Percentiles rank a stretch among this genome's conserved stretches.
Evolutionary conservation across 495 filamentous ascomycete genomes (phyloP).

Genomic region (Parathielavia hyrcaniae): DNA sequence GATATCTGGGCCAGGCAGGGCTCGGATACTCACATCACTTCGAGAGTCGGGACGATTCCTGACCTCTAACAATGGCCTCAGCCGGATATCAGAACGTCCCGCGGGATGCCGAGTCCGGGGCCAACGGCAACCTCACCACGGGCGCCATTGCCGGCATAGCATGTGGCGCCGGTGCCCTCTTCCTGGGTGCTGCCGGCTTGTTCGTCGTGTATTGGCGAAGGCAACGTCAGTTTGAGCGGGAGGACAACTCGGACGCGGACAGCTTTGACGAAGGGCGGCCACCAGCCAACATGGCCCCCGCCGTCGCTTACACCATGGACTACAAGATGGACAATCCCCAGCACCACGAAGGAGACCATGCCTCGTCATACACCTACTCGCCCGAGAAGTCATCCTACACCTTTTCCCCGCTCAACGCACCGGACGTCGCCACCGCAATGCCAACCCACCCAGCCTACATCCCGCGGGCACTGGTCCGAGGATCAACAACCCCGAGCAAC

Average conservation of each 20-base stretch:
- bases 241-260: conserved; percentile 18
- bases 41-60: neutral
- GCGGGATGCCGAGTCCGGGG: conserved; percentile 16
- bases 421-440: conserved; percentile 27
- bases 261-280: conserved; percentile 10
- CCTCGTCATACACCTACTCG: conserved; percentile 26
- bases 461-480: conserved; percentile 34
- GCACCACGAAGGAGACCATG: conserved; percentile 25
- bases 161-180: conserved; percentile 34
- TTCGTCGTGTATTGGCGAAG: conserved; percentile 41
- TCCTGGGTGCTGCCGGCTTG: conserved; percentile 34
- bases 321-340: conserved; percentile 28
- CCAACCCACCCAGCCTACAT: conserved; percentile 48
- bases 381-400: conserved; percentile 20
- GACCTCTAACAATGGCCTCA: conserved; percentile 1
- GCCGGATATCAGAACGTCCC: conserved; percentile 21
- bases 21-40: conserved; percentile 3
- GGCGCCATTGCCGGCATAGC: conserved; percentile 45
- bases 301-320: conserved; percentile 30
- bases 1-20: conserved; percentile 15
- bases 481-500: conserved; percentile 13
- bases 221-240: conserved; percentile 29
- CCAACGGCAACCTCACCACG: conserved; percentile 30
- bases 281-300: conserved; percentile 10
- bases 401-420: conserved; percentile 20